A percentile compares a stretch with the other conserved stretches of the same genome.
Evolutionary conservation across 257 asterid genomes (phyloP).

Genomic region (Nicotiana knightiana): DNA sequence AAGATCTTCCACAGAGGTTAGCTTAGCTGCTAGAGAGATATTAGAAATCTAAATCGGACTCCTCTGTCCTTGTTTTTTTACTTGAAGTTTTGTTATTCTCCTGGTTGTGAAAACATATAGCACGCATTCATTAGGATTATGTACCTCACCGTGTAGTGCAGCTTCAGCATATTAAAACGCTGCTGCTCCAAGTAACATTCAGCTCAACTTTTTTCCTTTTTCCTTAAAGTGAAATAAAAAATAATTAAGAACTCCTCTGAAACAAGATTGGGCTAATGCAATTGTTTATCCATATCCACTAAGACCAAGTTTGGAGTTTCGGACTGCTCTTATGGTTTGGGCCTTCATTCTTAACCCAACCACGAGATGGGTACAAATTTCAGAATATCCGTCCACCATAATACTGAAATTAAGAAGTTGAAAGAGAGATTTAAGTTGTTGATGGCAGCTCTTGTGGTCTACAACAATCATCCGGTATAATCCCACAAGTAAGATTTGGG

Average conservation of each 20-base stretch:
- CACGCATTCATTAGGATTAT: background rate
- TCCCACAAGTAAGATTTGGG: no score
- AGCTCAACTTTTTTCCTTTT: background rate
- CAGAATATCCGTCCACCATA: background rate
- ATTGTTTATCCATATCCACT: background rate
- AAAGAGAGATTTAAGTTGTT: no score
- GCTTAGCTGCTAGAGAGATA: background rate
- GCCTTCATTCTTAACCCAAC: background rate
- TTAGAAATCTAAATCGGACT: background rate
- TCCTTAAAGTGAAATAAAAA: no score
- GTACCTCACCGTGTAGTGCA: background rate
- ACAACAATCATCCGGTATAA: no score
- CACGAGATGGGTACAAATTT: background rate
- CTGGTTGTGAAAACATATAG: background rate
- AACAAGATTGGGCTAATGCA: no score
- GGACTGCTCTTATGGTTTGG: background rate
- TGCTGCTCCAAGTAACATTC: background rate
- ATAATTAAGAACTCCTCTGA: no score
- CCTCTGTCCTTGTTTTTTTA: background rate
- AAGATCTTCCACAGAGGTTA: no score
- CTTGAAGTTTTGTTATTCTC: background rate
- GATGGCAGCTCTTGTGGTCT: no score
- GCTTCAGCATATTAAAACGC: background rate
- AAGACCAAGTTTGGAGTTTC: background rate
- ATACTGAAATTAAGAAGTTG: no score